Evolutionary conservation across 2,329 filamentous ascomycete species (phyloP), one percentile per base, ranked within the genome.

Genomic region (Fragosphaeria purpurea): DNA sequence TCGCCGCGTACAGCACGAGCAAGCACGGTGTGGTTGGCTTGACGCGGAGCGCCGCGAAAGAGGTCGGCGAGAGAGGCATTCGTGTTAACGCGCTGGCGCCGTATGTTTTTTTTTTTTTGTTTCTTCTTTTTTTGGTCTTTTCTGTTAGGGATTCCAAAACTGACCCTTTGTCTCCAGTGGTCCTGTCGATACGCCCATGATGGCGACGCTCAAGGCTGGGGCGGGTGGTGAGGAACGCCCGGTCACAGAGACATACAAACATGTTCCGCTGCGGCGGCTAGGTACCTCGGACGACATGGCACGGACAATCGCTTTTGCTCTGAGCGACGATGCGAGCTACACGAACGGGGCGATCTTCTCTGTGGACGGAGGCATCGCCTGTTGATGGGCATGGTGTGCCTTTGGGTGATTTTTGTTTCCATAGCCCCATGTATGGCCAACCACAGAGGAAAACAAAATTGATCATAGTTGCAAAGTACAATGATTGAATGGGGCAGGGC

Each of bases 1-100:
- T 60, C 48, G 66, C 63, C 9, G 68, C 69, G 41, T 68, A 68
- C 45, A 63, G 63, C 46, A 62, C 64, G 4, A 67, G 64, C 55
- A 66, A 67, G 51, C 63, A 66, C 57, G 42, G 61, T 7, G 47
- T 48, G 10, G 41, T 69, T 53, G 66, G 62, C 1, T 52, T 63
- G 44, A 63, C 59, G 48, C 60, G 60, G 40, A 51, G 47, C 46
- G 62, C 59, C 4, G 60, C 62, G 5, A 62, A 65, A 49, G 65
- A 68, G 53, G 62, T 61, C 33, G 73, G 72, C 35, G 56, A 60
- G 13, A 64, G 71, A 35, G 69, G 73, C 51, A 61, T 76, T 46
- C 61, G 66, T 8, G 64, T 67, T 50, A 76, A 76, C 50, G 69
- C 69, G 12, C 35, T 51, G 37, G 47, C 47, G 0, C 47, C 47